Percentiles rank a stretch among this genome's conserved stretches.
Conservation (phyloP, 768 basidiomycete species). For the Leccinum boreale region DNA sequence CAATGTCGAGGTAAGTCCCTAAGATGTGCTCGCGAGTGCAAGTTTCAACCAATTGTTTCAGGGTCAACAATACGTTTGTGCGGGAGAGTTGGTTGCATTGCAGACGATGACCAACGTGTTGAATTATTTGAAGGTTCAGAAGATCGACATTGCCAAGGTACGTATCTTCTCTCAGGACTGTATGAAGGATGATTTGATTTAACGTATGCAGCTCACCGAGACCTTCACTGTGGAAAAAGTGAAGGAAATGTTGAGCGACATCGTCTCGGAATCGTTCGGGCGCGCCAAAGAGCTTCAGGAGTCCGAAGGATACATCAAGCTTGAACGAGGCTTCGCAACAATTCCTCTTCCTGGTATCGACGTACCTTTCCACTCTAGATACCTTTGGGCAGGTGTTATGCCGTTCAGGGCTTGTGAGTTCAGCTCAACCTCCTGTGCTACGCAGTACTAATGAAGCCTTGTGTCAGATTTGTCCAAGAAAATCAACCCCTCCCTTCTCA, state of each 20-base stretch:
- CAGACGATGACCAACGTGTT: slow-evolving; percentile 95
- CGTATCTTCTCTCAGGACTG: background rate
- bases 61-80: slow-evolving; percentile 99
- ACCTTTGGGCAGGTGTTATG: slow-evolving; percentile 97
- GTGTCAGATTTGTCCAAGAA: slow-evolving; percentile 89
- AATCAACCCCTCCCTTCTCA: slow-evolving; percentile 86
- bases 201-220: slow-evolving; percentile 67
- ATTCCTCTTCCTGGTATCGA: slow-evolving; percentile 96
- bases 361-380: slow-evolving; percentile 99
- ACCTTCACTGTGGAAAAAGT: slow-evolving; percentile 88
- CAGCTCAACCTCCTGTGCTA: background rate
- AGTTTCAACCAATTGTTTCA: slow-evolving; percentile 31
- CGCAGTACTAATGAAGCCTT: background rate
- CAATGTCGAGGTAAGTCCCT: slow-evolving; percentile 72
- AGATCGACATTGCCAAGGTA: slow-evolving; percentile 89
- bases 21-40: background rate
- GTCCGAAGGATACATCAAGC: slow-evolving; percentile 83
- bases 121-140: slow-evolving; percentile 95
- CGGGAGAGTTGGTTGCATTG: slow-evolving; percentile 90
- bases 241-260: slow-evolving; percentile 92
- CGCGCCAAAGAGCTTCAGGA: slow-evolving; percentile 76
- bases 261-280: slow-evolving; percentile 78
- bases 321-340: slow-evolving; percentile 96
- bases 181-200: background rate
- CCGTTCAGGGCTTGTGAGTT: slow-evolving; percentile 92